phyloP scores from a whole-genome alignment of 2,329 filamentous ascomycete species.

The Magnaporthiopsis rhizophila region DNA sequence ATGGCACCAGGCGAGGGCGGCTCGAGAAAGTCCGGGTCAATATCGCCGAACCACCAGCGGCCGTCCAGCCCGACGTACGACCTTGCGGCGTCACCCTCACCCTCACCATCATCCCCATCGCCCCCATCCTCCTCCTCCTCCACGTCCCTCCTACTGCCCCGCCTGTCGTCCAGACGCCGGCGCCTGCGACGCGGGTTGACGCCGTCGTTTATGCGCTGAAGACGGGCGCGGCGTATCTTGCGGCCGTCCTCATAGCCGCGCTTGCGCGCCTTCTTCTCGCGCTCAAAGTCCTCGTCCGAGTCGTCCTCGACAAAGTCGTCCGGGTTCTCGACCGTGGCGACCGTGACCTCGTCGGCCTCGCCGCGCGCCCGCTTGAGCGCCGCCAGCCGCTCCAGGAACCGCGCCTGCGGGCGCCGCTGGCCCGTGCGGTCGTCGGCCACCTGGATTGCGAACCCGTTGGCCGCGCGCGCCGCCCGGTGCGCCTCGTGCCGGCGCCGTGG shows the following conservation, averaged over 20 bases:
- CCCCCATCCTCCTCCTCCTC: neutral
- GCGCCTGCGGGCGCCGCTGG: constrained; percentile 13
- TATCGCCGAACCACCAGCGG: neutral
- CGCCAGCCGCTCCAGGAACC: constrained; percentile 17
- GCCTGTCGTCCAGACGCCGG: neutral
- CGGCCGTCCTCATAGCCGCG: neutral
- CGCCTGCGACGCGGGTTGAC: neutral
- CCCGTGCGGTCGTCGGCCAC: constrained; percentile 11
- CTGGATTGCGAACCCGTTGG: constrained; percentile 14
- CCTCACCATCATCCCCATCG: neutral
- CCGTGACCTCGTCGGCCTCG: constrained; percentile 17
- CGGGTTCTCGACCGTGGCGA: constrained; percentile 14
- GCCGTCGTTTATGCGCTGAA: neutral
- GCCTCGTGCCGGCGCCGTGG: constrained; percentile 9
- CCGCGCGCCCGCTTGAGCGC: constrained; percentile 14
- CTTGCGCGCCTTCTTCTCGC: constrained; percentile 8
- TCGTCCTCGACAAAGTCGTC: constrained; percentile 11
- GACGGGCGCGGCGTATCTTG: neutral
- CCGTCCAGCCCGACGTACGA: neutral
- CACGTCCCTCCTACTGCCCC: constrained; percentile 1
- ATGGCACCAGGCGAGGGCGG: no score
- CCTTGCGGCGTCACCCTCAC: no score
- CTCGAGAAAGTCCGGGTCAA: neutral
- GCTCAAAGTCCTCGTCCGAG: constrained; percentile 6
- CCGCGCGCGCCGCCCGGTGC: constrained; percentile 4